Conservation (phyloP, 2,329 filamentous ascomycete species). For the Ascochyta clinopodiicola region DNA sequence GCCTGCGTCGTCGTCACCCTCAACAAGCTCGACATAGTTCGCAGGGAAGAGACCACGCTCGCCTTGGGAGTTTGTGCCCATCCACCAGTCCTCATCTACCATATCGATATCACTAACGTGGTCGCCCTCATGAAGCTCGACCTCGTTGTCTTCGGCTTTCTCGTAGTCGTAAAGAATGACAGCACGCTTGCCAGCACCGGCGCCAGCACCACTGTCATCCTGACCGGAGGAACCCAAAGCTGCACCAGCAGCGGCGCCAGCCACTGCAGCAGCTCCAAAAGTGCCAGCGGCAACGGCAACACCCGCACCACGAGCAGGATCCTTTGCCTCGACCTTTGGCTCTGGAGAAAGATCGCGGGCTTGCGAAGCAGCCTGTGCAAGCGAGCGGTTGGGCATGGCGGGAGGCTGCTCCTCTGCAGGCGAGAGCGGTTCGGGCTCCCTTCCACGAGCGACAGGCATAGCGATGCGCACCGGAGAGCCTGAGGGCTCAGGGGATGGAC, state of each 20-base stretch:
- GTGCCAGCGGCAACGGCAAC: slow-evolving; percentile 54
- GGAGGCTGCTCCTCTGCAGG: slow-evolving; percentile 57
- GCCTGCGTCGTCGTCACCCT: slow-evolving; percentile 59
- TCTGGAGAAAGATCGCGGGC: slow-evolving; percentile 72
- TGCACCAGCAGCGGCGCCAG: slow-evolving; percentile 53
- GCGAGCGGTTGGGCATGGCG: slow-evolving; percentile 68
- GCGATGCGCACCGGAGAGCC: slow-evolving; percentile 84
- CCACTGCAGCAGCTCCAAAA: slow-evolving; percentile 51
- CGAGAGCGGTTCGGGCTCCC: slow-evolving; percentile 59
- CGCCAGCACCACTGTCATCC: slow-evolving; percentile 34
- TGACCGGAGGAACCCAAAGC: slow-evolving; percentile 49
- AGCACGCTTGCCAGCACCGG: slow-evolving; percentile 70
- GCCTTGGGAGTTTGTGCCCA: slow-evolving; percentile 85
- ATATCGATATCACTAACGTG: slow-evolving; percentile 91
- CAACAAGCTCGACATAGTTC: slow-evolving; percentile 92
- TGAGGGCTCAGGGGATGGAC: slow-evolving; percentile 60
- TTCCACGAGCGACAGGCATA: slow-evolving; percentile 77
- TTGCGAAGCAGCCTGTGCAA: slow-evolving; percentile 67
- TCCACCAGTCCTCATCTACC: slow-evolving; percentile 99
- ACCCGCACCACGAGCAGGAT: slow-evolving; percentile 61
- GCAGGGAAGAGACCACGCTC: slow-evolving; percentile 92
- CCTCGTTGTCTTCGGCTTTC: slow-evolving; percentile 95
- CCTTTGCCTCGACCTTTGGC: slow-evolving; percentile 64
- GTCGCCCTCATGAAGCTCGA: slow-evolving; percentile 88
- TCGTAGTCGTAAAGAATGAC: slow-evolving; percentile 94